Base-by-base conservation (phyloP, 2,329 filamentous ascomycete genomes). In the Stagonosporopsis cucurbitacearum region DNA sequence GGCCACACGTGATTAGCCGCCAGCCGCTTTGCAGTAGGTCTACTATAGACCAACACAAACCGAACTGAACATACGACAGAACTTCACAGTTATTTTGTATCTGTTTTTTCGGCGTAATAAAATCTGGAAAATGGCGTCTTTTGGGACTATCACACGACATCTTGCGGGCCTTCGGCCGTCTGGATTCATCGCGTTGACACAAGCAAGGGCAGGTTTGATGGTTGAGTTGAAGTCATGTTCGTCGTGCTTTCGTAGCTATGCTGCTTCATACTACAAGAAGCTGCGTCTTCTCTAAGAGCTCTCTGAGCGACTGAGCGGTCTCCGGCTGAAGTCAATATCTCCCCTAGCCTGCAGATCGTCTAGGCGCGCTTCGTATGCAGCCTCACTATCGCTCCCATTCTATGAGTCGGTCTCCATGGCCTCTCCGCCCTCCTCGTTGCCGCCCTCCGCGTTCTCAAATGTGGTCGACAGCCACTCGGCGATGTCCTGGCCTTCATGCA, bases 401-500 rank as follows among this genome's bases (percentile, higher is more conserved):
- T 67, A 72, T 64, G 61, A 71, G 72, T 85, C 83, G 37, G 84
- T 82, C 69, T 86, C 84, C 84, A 86, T 86, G 37, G 78, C 77
- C 67, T 84, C 78, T 22, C 50, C 63, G 41, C 68, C 72, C 28
- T 71, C 76, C 50, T 70, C 76, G 22, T 65, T 63, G 35, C 62
- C 67, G 15, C 73, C 77, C 51, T 74, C 72, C 66, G 70, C 71
- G 62, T 79, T 80, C 75, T 81, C 79, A 59, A 81, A 81, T 6
- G 79, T 80, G 67, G 88, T 86, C 77, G 96, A 92, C 75, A 98
- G 84, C 86, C 93, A 93, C 63, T 87, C 87, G 75, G 88, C 87
- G 59, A 97, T 88, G 63, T 95, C 91, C 74, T 92, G 87, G 13
- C 92, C 93, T 75, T 99, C 95, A 71, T 90, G 95, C 64, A 96